phyloP scores from a whole-genome alignment of 805 yeast species.

The Grigorovia jiainica region DNA sequence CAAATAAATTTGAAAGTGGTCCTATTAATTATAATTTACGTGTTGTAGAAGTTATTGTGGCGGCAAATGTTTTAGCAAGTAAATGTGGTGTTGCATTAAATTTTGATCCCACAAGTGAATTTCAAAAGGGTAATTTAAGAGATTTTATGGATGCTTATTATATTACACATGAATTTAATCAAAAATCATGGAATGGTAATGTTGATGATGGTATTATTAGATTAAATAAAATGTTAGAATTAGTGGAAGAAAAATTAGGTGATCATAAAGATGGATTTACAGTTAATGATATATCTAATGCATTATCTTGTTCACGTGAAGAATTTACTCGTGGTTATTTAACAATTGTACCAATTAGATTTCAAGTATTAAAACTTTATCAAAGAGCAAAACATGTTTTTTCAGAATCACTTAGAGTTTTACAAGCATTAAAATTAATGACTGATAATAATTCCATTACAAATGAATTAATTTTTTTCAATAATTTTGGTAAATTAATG shows the following conservation, averaged over 20 bases:
- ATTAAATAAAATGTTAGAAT: conserved; percentile 32
- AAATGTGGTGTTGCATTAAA: conserved; percentile 33
- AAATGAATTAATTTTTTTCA: conserved; percentile 29
- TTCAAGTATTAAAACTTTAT: conserved; percentile 44
- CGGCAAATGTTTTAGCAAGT: conserved; percentile 48
- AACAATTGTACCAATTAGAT: conserved; percentile 47
- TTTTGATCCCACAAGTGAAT: conserved; percentile 12
- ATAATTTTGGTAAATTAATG: conserved; percentile 45
- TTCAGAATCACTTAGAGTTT: conserved; percentile 50
- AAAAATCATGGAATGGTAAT: conserved; percentile 39
- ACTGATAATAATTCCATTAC: conserved; percentile 8
- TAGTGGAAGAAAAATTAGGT: conserved; percentile 36
- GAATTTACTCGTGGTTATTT: conserved; percentile 39
- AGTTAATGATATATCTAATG: conserved; percentile 37
- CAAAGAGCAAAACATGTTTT: conserved; percentile 55
- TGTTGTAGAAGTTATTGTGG: conserved; percentile 61
- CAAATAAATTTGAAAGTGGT: conserved; percentile 62
- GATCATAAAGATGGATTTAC: conserved; percentile 40
- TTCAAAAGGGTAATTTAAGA: conserved; percentile 45
- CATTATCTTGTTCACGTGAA: conserved; percentile 34
- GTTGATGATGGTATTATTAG: conserved; percentile 34
- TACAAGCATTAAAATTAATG: conserved; percentile 38
- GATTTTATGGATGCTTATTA: conserved; percentile 51
- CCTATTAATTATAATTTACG: conserved; percentile 61
- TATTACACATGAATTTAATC: conserved; percentile 15